Evolutionary conservation across 306 rosid species (phyloP), one percentile per base, ranked within the genome.

Genomic region (Adenanthera pavonina): DNA sequence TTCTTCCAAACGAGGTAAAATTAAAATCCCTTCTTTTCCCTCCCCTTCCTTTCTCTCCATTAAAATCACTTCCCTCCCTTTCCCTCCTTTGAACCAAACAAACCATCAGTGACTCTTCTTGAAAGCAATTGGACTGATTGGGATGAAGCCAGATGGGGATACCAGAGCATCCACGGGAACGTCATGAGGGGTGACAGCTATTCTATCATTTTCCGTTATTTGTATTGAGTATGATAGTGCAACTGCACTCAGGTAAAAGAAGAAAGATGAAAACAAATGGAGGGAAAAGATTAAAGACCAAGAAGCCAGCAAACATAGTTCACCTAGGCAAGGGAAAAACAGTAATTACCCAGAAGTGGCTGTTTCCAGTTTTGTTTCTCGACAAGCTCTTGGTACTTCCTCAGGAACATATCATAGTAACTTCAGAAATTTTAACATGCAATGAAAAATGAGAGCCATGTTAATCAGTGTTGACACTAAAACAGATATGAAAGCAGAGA

Each of bases 351-450:
- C n/a, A 88, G 89, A 41, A 92, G 89, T 14, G 97, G 97, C 56
- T 78, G 92, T 84, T 79, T 89, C 97, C 97, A 92, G 78, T 84
- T 81, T 77, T 72, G 83, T 11, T 79, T 83, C 85, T 81, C 80
- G n/a, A 84, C 92, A 20, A 90, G 91, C 76, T 85, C 97, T 90
- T 84, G 92, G 89, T 88, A 92, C 41, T 84, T 92, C 69, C 20
- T 87, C 79, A 92, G 83, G 81, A 90, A 90, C 82, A 86, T 78
- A 81, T 92, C 97, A 64, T 92, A 92, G 78, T 88, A 92, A 74
- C 97, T 92, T 47, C 20, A 17, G 59, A 67, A 35, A 64, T 20
- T 19, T 51, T n/a, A 51, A 78, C 54, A 52, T 35, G 16, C 41
- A 69, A 7, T 2, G 16, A 53, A 77, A 64, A 68, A 41, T 68